Conservation (phyloP, 139 green algal species). For the Yamagishiella unicocca region DNA sequence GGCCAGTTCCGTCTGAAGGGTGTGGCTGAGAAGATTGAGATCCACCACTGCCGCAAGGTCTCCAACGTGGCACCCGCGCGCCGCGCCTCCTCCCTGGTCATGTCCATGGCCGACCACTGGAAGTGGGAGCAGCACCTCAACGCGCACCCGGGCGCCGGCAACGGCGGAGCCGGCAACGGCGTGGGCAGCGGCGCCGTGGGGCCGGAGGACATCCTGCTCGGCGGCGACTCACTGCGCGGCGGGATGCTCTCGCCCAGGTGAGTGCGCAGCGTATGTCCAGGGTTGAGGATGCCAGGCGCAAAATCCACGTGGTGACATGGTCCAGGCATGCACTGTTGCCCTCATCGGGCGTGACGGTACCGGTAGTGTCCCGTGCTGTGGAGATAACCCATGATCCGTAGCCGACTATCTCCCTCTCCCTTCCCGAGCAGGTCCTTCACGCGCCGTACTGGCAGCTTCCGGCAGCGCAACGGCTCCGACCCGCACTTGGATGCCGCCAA, state of each 20-base stretch:
- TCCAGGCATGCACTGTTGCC: too few relatives aligned
- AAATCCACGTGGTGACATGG: too few relatives aligned
- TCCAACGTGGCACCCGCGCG: constrained; percentile 47
- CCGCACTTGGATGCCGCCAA: constrained; percentile 31
- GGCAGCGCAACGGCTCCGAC: constrained; percentile 40
- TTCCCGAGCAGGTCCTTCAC: constrained; percentile 40
- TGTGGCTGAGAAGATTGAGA: constrained; percentile 53
- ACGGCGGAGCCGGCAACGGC: neutral
- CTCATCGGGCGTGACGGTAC: too few relatives aligned
- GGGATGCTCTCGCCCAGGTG: constrained; percentile 41
- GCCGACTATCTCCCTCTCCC: too few relatives aligned
- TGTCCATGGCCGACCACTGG: constrained; percentile 49
- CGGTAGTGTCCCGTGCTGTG: too few relatives aligned
- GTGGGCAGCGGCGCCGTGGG: constrained; percentile 13
- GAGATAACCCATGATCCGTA: too few relatives aligned
- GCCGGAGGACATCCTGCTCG: constrained; percentile 45
- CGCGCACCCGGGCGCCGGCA: neutral
- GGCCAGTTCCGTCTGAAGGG: constrained; percentile 57
- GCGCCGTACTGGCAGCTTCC: constrained; percentile 26
- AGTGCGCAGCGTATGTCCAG: too few relatives aligned
- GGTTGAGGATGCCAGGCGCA: too few relatives aligned
- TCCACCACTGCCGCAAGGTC: constrained; percentile 50
- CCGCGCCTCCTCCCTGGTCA: constrained; percentile 46
- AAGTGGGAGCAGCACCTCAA: constrained; percentile 37
- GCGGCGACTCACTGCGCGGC: constrained; percentile 34